These are phyloP conservation scores for Candolleomyces efflorescens DNA, from an alignment of 768 basidiomycete species.

Conservation along the genomic window DNA sequence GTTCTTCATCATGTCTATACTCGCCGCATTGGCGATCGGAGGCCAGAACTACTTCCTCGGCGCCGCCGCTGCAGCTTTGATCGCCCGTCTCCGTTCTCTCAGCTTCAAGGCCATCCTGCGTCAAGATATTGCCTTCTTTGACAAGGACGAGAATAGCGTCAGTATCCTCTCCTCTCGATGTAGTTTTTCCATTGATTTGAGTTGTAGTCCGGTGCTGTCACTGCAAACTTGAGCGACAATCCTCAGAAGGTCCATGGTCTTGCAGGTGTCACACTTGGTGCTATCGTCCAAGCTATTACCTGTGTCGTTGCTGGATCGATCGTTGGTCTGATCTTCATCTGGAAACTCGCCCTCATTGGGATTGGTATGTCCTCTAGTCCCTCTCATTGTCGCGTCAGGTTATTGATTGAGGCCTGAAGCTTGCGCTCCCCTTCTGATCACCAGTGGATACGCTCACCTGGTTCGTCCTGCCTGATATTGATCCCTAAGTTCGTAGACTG, in stretches of 20 bases:
- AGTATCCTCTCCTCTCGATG: not conserved
- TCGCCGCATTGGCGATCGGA: slow-evolving; percentile 47
- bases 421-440: slow-evolving; percentile 65
- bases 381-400: no score
- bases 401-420: slow-evolving; percentile 18
- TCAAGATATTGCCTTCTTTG: slow-evolving; percentile 81
- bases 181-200: slow-evolving; percentile 6
- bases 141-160: slow-evolving; percentile 65
- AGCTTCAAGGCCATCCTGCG: slow-evolving; percentile 70
- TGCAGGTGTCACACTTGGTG: slow-evolving; percentile 75
- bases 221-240: slow-evolving; percentile 64
- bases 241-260: slow-evolving; percentile 78
- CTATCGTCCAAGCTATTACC: slow-evolving; percentile 61
- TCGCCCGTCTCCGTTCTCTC: slow-evolving; percentile 55
- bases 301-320: slow-evolving; percentile 61
- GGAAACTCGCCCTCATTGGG: slow-evolving; percentile 70
- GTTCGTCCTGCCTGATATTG: slow-evolving; percentile 30
- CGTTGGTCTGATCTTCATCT: slow-evolving; percentile 63
- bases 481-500: not conserved
- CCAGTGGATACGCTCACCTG: slow-evolving; percentile 79
- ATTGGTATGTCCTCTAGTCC: slow-evolving; percentile 24
- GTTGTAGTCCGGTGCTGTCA: slow-evolving; percentile 62
- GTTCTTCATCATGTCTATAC: slow-evolving; percentile 68
- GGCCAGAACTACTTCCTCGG: slow-evolving; percentile 62
- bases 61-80: slow-evolving; percentile 58